Base-by-base conservation (phyloP, 345 rosid species). In the Bretschneidera sinensis region DNA sequence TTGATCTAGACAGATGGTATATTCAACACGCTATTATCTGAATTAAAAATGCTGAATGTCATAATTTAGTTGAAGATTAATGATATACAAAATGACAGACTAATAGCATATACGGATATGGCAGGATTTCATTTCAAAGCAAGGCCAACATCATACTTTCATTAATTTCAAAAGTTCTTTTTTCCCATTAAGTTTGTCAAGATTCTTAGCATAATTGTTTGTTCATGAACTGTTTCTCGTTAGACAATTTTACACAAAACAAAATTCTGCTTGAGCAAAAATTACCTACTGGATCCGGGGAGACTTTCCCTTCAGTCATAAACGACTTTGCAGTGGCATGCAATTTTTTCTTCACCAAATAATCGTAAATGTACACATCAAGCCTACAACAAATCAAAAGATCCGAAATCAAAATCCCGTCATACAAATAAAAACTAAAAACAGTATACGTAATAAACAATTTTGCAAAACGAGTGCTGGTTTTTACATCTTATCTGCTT, bases 241-340 rank as follows among this genome's bases (percentile, higher is more conserved):
- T 21, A 23, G 18, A 21, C 17, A 25, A 45, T 43, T 20, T 4
- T 45, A n/a, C n/a, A 14, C 39, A 48, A 21, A 49, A 20, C 58
- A 3, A 22, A 72, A 66, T 45, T 48, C 8, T 47, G 48, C 19
- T 4, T 51, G 50, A 61, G 10, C n/a, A 60, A 8, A 28, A 35
- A 70, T 81, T 85, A 94, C 99, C 97, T 67, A 94, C 97, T 33
- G 96, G 96, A 81, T 89, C 97, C 15, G 96, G 76, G n/a, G 97
- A 83, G 49, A 89, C 96, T 63, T 87, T 89, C 60, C 97, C 97
- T 83, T 94, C 99, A n/a, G 83, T 84, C 96, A 85, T 83, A 75
- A 94, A 94, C 5, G 97, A 81, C 79, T 90, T 86, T 1, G 99
- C 99, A 51, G 96, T 83, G 39, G 76, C 72, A 70, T 71, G 82